Base-by-base conservation (phyloP, 495 filamentous ascomycete genomes). In the Penicillium argentinense region DNA sequence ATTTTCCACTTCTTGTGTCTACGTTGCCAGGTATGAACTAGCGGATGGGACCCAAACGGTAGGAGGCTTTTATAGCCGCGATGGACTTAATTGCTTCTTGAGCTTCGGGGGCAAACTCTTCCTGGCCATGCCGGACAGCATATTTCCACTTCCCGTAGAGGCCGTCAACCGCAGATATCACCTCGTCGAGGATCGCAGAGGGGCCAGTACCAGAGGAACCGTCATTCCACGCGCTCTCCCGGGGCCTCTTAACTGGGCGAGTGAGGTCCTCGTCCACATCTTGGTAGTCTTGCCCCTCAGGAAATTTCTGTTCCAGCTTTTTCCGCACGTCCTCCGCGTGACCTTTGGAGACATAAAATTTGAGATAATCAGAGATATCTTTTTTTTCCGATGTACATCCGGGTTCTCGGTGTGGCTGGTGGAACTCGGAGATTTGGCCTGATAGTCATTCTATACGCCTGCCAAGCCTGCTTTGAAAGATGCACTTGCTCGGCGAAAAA, bases 321-420 rank as follows among this genome's bases (percentile, higher is more conserved):
- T 56, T 56, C 0, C 83, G 63, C 6, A 84, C 79, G 1, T 57
- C 59, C 8, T 78, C 54, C 9, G 79, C 68, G 18, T 83, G 76
- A 0, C 71, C 68, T 11, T 61, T 64, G 3, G 83, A 76, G 3
- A 89, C 74, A 0, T 63, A 52, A 42, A 89, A 89, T 45, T 83
- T 83, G 21, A 97, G 69, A 23, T 80, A 78, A 59, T 96, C 91
- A 39, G 91, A 76, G 33, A 95, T 81, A 0, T 73, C 68, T 1
- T 67, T 67, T 9, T 13, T 16, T n/a, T 76, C 73, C 9, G 54
- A 59, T 8, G 57, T 59, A 12, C 69, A 64, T 9, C 56, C 59
- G 42, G 48, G 63, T 62, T 65, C 74, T 57, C 75, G 59, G 64
- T 77, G 61, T 38, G n/a, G 70, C 56, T 3, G 71, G 60, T 27